phyloP scores from a whole-genome alignment of 495 filamentous ascomycete genomes.

The Aspergillus homomorphus region DNA sequence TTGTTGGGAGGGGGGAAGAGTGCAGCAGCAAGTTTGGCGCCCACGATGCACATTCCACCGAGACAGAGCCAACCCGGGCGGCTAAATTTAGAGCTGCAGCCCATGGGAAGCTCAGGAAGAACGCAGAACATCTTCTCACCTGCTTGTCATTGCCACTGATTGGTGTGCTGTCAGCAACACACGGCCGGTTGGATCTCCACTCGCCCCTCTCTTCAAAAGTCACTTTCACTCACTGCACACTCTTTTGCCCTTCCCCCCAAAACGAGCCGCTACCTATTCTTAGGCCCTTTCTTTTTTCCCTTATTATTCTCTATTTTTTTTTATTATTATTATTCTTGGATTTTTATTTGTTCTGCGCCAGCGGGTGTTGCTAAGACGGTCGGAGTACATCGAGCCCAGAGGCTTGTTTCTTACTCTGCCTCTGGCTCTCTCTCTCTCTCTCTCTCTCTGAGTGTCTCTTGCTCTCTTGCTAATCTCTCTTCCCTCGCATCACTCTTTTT shows the following conservation, averaged over 20 bases:
- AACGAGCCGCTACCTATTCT: conserved; percentile 9
- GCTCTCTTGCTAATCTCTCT: conserved; percentile 24
- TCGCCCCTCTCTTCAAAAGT: too few relatives aligned
- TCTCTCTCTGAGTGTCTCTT: conserved; percentile 19
- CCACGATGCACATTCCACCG: conserved; percentile 30
- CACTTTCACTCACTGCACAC: background rate
- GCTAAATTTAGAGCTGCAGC: conserved; percentile 45
- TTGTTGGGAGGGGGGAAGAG: background rate
- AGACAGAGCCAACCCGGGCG: conserved; percentile 29
- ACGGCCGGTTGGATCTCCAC: conserved; percentile 10
- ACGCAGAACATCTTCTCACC: background rate
- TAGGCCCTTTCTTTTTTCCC: conserved; percentile 6
- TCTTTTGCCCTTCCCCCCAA: background rate
- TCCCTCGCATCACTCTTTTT: conserved; percentile 17
- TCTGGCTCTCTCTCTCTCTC: conserved; percentile 32
- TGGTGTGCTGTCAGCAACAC: conserved; percentile 17
- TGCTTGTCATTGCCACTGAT: background rate
- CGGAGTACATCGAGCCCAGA: background rate
- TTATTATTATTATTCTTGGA: background rate
- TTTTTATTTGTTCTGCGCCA: conserved; percentile 1
- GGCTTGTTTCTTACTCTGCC: conserved; percentile 3
- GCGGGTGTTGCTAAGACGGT: background rate
- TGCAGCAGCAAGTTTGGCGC: conserved; percentile 32
- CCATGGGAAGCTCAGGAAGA: conserved; percentile 12
- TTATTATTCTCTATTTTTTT: conserved; percentile 8